Evolutionary conservation across 2,329 filamentous ascomycete species (phyloP).

Genomic region (Xylaria sp.): DNA sequence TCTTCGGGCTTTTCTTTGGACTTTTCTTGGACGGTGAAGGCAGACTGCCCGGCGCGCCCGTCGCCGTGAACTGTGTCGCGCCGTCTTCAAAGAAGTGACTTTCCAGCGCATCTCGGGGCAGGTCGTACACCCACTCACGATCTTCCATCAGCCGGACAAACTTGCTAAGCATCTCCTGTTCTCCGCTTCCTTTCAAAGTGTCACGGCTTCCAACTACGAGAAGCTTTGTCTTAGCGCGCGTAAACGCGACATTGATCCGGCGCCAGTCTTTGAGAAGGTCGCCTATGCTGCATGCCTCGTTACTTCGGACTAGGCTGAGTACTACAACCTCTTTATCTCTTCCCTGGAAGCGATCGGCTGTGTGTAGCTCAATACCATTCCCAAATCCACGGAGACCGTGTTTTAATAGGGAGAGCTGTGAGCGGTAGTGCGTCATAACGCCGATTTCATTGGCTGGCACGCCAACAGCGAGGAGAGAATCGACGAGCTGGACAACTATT

Average conservation of each 20-base stretch:
- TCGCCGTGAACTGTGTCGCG: constrained; percentile 59
- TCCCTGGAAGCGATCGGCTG: constrained; percentile 95
- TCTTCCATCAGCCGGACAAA: constrained; percentile 83
- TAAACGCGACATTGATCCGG: constrained; percentile 95
- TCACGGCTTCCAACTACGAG: constrained; percentile 84
- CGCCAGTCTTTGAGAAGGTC: constrained; percentile 92
- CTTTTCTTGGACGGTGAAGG: constrained; percentile 35
- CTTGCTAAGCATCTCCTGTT: constrained; percentile 78
- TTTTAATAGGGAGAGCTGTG: constrained; percentile 85
- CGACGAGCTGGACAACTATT: constrained; percentile 82
- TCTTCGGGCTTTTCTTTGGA: constrained; percentile 39
- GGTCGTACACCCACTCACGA: constrained; percentile 81
- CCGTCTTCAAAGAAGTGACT: constrained; percentile 74
- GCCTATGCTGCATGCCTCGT: constrained; percentile 84
- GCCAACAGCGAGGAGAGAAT: constrained; percentile 79
- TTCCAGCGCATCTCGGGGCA: constrained; percentile 72
- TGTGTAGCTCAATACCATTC: constrained; percentile 87
- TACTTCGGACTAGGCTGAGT: constrained; percentile 87
- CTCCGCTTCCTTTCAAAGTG: constrained; percentile 79
- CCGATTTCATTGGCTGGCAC: constrained; percentile 82
- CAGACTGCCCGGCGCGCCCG: constrained; percentile 40
- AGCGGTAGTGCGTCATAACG: constrained; percentile 96
- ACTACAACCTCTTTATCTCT: constrained; percentile 94
- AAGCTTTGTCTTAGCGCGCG: constrained; percentile 90
- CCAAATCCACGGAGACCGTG: constrained; percentile 71